Evolutionary conservation across 1,139 yeast species (phyloP), one percentile per base, ranked within the genome.

Genomic region (Scheffersomyces segobiensis): DNA sequence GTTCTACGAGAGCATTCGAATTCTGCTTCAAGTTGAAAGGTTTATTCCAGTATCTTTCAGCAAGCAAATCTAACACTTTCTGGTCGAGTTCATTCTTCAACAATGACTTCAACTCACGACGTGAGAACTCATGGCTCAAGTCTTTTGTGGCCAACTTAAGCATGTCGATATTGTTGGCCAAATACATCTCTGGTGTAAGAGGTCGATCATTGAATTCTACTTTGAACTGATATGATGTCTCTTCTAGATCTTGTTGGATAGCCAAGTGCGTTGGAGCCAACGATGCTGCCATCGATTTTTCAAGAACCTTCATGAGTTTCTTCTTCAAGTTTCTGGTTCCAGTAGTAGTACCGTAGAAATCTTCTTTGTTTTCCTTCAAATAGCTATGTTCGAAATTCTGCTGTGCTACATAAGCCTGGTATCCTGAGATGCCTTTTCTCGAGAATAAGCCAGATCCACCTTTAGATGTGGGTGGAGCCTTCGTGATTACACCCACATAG

Each of bases 151-250:
- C 89, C 55, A 91, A 81, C 72, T 96, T 96, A 69, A 96, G 82
- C 55, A 91, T 79, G 73, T 96, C 99, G 52, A 95, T 86, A 58
- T 96, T 92, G 66, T 91, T 95, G 19, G 98, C 97, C 65, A 96
- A 81, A 70, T 95, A 95, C 63, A 96, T 91, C 67, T 93, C 96
- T 14, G 98, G 97, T 0, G 99, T 95, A 64, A 96, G 79, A 49
- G 89, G 90, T 59, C 98, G 85, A 72, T 96, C 99, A 71, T 96
- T 95, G 72, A 93, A 96, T 72, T 95, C 98, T 24, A 96, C 99
- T 72, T 96, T 96, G 77, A 92, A 95, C 70, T 89, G 88, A 71
- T 96, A 96, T 1, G 96, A 80, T 0, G 98, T 87, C 67, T 96
- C 99, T 71, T 96, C 99, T 56, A 93, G 82, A 72, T 95, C 99